These are phyloP conservation scores for Calonectria pauciramosa DNA, from an alignment of 2,329 filamentous ascomycete genomes.

Conservation along the genomic window DNA sequence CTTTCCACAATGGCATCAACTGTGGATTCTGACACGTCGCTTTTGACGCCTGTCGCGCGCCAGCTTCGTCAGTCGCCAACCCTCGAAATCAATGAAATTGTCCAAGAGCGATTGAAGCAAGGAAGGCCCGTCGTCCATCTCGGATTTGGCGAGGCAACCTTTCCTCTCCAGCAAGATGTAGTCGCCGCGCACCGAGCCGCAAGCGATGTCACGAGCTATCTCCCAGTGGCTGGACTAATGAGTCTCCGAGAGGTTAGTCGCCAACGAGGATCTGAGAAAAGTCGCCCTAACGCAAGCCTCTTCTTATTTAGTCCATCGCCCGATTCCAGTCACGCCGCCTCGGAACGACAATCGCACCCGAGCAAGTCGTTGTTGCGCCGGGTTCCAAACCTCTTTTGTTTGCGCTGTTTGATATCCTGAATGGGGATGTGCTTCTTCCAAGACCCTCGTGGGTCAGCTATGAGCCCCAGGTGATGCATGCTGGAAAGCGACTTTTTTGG, in stretches of 20 bases:
- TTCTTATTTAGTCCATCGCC: constrained; percentile 8
- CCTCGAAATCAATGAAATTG: constrained; percentile 3
- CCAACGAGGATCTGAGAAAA: background rate
- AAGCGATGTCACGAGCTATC: constrained; percentile 20
- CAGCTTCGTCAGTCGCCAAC: background rate
- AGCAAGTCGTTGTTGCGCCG: constrained; percentile 9
- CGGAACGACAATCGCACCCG: background rate
- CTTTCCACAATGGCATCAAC: background rate
- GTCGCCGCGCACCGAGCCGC: constrained; percentile 11
- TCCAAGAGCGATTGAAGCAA: background rate
- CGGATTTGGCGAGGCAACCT: constrained; percentile 27
- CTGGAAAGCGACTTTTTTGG: constrained; percentile 7
- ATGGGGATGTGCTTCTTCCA: constrained; percentile 13
- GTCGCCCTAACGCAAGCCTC: background rate
- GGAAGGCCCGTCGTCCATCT: constrained; percentile 11
- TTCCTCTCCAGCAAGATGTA: constrained; percentile 25
- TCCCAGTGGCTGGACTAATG: constrained; percentile 20
- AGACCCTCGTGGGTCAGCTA: constrained; percentile 19
- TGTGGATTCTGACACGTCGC: background rate
- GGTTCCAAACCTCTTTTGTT: constrained; percentile 17
- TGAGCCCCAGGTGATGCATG: constrained; percentile 14
- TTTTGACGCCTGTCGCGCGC: background rate
- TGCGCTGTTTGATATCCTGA: constrained; percentile 8
- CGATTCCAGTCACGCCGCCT: constrained; percentile 10
- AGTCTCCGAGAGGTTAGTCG: constrained; percentile 15